Evolutionary conservation across 164 flowering plant genomes (phyloP).

Genomic region (Warburgia ugandensis): DNA sequence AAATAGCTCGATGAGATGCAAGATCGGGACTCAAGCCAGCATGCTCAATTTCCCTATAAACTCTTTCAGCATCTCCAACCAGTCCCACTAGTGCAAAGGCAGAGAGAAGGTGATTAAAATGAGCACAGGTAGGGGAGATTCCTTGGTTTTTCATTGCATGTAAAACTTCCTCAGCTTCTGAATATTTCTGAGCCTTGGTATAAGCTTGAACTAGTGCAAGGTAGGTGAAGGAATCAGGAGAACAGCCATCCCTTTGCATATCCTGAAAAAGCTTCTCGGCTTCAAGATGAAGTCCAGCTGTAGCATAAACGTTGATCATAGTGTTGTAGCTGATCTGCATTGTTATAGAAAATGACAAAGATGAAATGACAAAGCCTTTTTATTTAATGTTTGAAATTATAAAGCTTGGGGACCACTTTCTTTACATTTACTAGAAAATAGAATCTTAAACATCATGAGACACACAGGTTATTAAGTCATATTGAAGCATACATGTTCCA

Average conservation of each 20-base stretch:
- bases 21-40: conserved; percentile 50
- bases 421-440: background rate
- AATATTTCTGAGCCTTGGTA: conserved; percentile 28
- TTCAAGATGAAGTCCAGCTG: conserved; percentile 47
- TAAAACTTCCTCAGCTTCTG: conserved; percentile 62
- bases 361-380: background rate
- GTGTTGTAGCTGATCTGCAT: conserved; percentile 80
- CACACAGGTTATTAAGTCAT: background rate
- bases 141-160: conserved; percentile 45
- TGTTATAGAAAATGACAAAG: background rate
- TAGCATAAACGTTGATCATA: conserved; percentile 58
- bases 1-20: conserved; percentile 42
- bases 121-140: conserved; percentile 41
- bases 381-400: background rate
- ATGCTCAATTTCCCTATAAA: conserved; percentile 27
- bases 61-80: conserved; percentile 54
- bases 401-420: background rate
- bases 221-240: conserved; percentile 65
- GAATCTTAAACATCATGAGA: background rate
- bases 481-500: background rate
- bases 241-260: conserved; percentile 48
- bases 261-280: conserved; percentile 50
- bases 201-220: conserved; percentile 67
- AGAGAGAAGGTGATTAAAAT: conserved; percentile 42
- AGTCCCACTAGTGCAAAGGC: conserved; percentile 46